These are phyloP conservation scores for Pterocarpus santalinus DNA, from an alignment of 306 rosid genomes.

Conservation along the genomic window DNA sequence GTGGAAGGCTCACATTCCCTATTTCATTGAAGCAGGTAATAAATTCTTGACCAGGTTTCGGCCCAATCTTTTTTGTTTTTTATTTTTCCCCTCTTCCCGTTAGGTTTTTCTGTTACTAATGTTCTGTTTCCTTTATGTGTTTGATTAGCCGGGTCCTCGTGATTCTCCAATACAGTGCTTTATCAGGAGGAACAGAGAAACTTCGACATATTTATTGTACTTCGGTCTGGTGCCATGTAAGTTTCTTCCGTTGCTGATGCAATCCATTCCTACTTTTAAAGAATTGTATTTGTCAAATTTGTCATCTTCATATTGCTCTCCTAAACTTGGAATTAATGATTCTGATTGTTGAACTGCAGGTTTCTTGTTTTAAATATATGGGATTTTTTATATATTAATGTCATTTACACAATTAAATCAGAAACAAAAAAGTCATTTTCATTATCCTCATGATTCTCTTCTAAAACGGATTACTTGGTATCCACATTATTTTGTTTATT, in stretches of 20 bases:
- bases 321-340: conserved; percentile 13
- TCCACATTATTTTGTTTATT: not conserved
- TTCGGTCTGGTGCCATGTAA: conserved; percentile 82
- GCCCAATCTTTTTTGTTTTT: not conserved
- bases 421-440: not conserved
- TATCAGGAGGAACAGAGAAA: conserved; percentile 79
- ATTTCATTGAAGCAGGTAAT: conserved; percentile 93
- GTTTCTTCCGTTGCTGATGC: conserved; percentile 43
- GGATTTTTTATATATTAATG: not conserved
- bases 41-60: conserved; percentile 1
- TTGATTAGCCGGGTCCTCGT: conserved; percentile 84
- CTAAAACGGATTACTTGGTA: conserved; percentile 36
- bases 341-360: conserved; percentile 28
- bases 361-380: conserved; percentile 35
- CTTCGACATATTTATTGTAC: conserved; percentile 72
- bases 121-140: conserved; percentile 21
- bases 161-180: conserved; percentile 83
- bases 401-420: not conserved
- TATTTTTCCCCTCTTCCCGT: not conserved
- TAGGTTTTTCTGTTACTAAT: conserved; percentile 32
- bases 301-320: not conserved
- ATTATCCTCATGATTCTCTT: not conserved
- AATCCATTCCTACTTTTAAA: not conserved
- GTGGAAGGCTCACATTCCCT: conserved; percentile 88
- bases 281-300: not conserved